These are phyloP conservation scores for Fusarium armeniacum DNA, from an alignment of 2,329 filamentous ascomycete genomes.

Conservation along the genomic window DNA sequence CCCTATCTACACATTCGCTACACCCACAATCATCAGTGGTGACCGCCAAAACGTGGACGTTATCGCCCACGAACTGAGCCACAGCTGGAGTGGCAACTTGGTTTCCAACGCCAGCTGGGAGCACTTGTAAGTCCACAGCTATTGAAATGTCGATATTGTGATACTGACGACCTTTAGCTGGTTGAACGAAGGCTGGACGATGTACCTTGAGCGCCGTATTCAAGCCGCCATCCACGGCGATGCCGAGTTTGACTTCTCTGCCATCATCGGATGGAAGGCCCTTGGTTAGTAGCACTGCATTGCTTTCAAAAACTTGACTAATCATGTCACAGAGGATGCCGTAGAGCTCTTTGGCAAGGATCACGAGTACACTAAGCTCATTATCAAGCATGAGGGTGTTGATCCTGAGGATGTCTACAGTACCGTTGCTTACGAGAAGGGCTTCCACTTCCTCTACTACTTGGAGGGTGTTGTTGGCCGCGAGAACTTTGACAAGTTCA, in stretches of 20 bases:
- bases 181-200: slow-evolving; percentile 89
- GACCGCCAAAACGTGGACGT: slow-evolving; percentile 94
- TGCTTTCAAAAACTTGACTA: slow-evolving; percentile 8
- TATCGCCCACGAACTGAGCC: slow-evolving; percentile 86
- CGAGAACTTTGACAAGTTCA: slow-evolving; percentile 93
- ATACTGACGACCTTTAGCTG: slow-evolving; percentile 60
- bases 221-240: slow-evolving; percentile 83
- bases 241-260: slow-evolving; percentile 89
- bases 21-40: slow-evolving; percentile 92
- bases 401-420: slow-evolving; percentile 98
- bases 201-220: slow-evolving; percentile 91
- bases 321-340: slow-evolving; percentile 71
- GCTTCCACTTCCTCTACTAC: slow-evolving; percentile 93
- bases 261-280: slow-evolving; percentile 95
- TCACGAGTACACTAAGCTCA: slow-evolving; percentile 93
- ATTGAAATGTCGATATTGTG: too few species aligned
- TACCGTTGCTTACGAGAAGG: slow-evolving; percentile 94
- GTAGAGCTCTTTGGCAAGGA: slow-evolving; percentile 83
- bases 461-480: slow-evolving; percentile 88
- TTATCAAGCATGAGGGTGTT: slow-evolving; percentile 87
- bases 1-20: slow-evolving; percentile 94
- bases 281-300: slow-evolving; percentile 65
- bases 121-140: slow-evolving; percentile 70
- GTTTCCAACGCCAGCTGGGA: slow-evolving; percentile 86
- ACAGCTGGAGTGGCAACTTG: slow-evolving; percentile 90